Evolutionary conservation across 108 stramenopile genomes (phyloP).

Genomic region (Skeletonema costatum): DNA sequence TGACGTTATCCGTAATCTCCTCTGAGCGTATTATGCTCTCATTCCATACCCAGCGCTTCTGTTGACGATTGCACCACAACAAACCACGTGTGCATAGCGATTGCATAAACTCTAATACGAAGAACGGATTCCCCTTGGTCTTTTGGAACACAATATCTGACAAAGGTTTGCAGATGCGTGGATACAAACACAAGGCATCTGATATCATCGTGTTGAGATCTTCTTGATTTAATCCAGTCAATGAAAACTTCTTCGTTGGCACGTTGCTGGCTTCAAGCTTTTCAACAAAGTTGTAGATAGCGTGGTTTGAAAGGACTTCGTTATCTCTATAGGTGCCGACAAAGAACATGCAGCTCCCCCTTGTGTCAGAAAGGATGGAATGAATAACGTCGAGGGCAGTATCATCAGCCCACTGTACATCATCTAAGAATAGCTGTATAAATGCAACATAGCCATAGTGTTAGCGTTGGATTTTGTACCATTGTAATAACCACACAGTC

Average conservation of each 20-base stretch:
- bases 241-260: constrained; percentile 10
- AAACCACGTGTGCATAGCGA: constrained; percentile 19
- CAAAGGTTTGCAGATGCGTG: constrained; percentile 29
- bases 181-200: constrained; percentile 30
- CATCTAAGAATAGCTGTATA: constrained; percentile 43
- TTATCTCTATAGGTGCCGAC: constrained; percentile 41
- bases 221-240: constrained; percentile 19
- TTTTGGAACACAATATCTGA: constrained; percentile 22
- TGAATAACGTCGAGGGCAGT: constrained; percentile 22
- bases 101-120: constrained; percentile 24
- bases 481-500: background rate
- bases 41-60: constrained; percentile 37
- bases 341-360: constrained; percentile 37
- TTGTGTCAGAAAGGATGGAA: constrained; percentile 22
- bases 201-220: constrained; percentile 43
- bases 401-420: constrained; percentile 47
- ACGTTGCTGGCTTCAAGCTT: constrained; percentile 9
- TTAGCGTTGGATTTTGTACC: background rate
- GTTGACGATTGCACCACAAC: constrained; percentile 11
- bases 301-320: constrained; percentile 15
- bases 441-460: background rate
- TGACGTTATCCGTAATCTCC: constrained; percentile 45
- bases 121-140: constrained; percentile 39
- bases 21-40: constrained; percentile 10
- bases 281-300: constrained; percentile 12